These are phyloP conservation scores for Gentiana macrophylla DNA, from an alignment of 257 asterid genomes.

Conservation along the genomic window DNA sequence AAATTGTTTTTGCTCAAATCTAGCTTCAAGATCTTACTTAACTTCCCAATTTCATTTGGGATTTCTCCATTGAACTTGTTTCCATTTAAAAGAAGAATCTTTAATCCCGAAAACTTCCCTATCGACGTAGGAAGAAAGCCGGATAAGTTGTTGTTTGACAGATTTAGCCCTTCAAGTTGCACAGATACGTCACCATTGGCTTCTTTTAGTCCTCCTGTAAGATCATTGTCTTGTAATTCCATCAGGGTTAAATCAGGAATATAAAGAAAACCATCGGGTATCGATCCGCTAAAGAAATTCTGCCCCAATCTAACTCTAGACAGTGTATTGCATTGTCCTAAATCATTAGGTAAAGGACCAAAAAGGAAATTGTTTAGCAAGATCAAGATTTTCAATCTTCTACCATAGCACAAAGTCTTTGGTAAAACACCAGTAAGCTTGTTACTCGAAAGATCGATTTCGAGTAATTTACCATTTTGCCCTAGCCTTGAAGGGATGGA, in stretches of 20 bases:
- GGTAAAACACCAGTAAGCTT: constrained; percentile 34
- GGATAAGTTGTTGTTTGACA: constrained; percentile 24
- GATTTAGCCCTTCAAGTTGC: constrained; percentile 24
- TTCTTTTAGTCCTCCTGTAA: constrained; percentile 18
- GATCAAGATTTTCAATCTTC: constrained; percentile 25
- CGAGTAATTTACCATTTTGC: constrained; percentile 21
- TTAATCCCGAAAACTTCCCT: constrained; percentile 25
- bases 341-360: constrained; percentile 36
- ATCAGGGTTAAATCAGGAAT: constrained; percentile 26
- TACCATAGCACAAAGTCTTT: constrained; percentile 21
- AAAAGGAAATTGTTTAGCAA: constrained; percentile 30
- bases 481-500: constrained; percentile 28
- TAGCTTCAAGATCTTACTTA: constrained; percentile 22
- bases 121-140: constrained; percentile 26
- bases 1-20: constrained; percentile 31
- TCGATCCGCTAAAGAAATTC: constrained; percentile 28
- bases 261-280: constrained; percentile 31
- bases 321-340: constrained; percentile 21
- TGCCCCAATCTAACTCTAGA: constrained; percentile 34
- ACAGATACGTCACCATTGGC: constrained; percentile 9
- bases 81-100: constrained; percentile 24
- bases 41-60: constrained; percentile 27
- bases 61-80: constrained; percentile 25
- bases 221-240: constrained; percentile 31
- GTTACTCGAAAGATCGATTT: constrained; percentile 29